A percentile compares a stretch with the other conserved stretches of the same genome.
phyloP scores from a whole-genome alignment of 2,329 filamentous ascomycete genomes.

The Paecilomyces sp. region DNA sequence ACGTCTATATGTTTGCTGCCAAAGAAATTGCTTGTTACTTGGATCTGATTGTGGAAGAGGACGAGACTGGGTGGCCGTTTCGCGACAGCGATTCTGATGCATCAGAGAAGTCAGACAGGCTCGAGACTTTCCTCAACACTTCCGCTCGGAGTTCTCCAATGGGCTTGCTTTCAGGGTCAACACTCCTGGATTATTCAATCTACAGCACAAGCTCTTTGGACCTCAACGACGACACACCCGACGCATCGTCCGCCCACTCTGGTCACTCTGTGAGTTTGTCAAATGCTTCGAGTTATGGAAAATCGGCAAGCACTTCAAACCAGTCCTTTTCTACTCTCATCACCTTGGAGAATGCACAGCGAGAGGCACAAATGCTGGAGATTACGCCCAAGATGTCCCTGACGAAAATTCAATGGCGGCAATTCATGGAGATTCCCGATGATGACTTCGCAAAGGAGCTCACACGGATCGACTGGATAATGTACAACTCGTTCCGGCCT shows the following conservation, averaged over 20 bases:
- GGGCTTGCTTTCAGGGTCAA: slow-evolving; percentile 19
- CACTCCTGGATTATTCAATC: slow-evolving; percentile 24
- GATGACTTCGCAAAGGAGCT: slow-evolving; percentile 85
- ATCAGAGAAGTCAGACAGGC: slow-evolving; percentile 31
- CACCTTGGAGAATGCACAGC: slow-evolving; percentile 64
- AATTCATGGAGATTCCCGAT: slow-evolving; percentile 79
- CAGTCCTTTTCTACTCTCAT: slow-evolving; percentile 35
- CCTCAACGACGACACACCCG: slow-evolving; percentile 31
- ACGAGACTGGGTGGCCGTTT: slow-evolving; percentile 89
- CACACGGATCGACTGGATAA: slow-evolving; percentile 94
- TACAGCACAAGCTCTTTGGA: slow-evolving; percentile 33
- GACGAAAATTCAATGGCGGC: slow-evolving; percentile 80
- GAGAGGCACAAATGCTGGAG: slow-evolving; percentile 64
- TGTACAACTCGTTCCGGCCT: slow-evolving; percentile 91
- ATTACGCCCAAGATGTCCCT: slow-evolving; percentile 63
- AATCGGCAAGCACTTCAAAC: slow-evolving; percentile 31
- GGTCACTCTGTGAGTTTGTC: slow-evolving; percentile 33
- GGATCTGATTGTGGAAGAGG: slow-evolving; percentile 71
- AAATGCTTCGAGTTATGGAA: slow-evolving; percentile 30
- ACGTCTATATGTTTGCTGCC: slow-evolving; percentile 76
- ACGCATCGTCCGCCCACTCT: slow-evolving; percentile 18
- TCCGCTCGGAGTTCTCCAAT: slow-evolving; percentile 35
- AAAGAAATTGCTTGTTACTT: slow-evolving; percentile 78
- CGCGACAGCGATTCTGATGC: slow-evolving; percentile 57
- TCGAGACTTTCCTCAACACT: slow-evolving; percentile 33